These are phyloP conservation scores for Phytophthora nicotianae DNA, from an alignment of 352 stramenopile genomes.

Conservation along the genomic window DNA sequence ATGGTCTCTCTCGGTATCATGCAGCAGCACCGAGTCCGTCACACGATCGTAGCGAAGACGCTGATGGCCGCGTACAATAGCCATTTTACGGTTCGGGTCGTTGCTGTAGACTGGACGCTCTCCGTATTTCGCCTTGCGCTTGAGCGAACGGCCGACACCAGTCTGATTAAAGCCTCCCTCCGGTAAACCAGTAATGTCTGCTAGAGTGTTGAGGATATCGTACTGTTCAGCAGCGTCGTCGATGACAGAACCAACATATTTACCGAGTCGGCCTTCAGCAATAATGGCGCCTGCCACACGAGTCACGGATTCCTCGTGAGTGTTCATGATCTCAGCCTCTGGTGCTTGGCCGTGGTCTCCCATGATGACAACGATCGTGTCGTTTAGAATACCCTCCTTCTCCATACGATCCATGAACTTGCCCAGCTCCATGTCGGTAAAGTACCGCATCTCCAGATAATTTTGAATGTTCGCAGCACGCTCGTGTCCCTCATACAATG, in stretches of 20 bases:
- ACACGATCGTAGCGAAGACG: constrained; percentile 48
- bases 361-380: constrained; percentile 64
- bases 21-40: constrained; percentile 46
- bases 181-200: constrained; percentile 60
- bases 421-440: constrained; percentile 55
- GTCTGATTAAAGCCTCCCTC: constrained; percentile 53
- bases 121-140: constrained; percentile 30
- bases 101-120: constrained; percentile 50
- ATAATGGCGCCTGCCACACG: constrained; percentile 50
- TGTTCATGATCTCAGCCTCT: constrained; percentile 45
- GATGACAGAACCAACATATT: constrained; percentile 41
- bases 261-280: constrained; percentile 49
- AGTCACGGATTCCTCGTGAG: constrained; percentile 47
- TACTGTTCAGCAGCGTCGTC: constrained; percentile 52
- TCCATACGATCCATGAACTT: constrained; percentile 59
- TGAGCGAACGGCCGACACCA: constrained; percentile 60
- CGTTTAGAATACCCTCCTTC: constrained; percentile 46
- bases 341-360: constrained; percentile 63
- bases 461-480: constrained; percentile 39
- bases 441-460: constrained; percentile 67
- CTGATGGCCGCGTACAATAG: constrained; percentile 44
- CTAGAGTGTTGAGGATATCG: constrained; percentile 64
- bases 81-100: constrained; percentile 55
- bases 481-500: constrained; percentile 43
- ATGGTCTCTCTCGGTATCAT: constrained; percentile 49